Percentiles rank a stretch among this genome's conserved stretches.
phyloP scores from a whole-genome alignment of 768 basidiomycete species.

The Gymnopilus dilepis region DNA sequence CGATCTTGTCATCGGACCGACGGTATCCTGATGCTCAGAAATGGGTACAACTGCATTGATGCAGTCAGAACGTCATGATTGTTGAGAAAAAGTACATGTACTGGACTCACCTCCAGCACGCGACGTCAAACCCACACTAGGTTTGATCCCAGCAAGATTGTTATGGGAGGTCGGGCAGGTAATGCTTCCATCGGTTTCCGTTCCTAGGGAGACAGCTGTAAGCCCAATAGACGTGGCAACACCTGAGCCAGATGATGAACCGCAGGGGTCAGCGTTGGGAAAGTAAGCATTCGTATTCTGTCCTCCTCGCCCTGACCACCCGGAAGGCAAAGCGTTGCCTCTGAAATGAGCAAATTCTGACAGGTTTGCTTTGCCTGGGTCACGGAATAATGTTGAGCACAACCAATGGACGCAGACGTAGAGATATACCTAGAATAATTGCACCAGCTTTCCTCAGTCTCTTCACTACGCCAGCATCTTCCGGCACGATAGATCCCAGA shows the following conservation, averaged over 20 bases:
- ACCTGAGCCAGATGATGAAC: conserved; percentile 65
- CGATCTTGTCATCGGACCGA: conserved; percentile 61
- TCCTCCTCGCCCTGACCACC: conserved; percentile 65
- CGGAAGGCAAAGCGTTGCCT: conserved; percentile 45
- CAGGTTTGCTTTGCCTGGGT: conserved; percentile 57
- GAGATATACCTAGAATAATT: conserved; percentile 45
- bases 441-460: conserved; percentile 48
- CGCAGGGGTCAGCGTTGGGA: conserved; percentile 57
- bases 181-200: conserved; percentile 62
- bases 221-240: conserved; percentile 58
- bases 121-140: conserved; percentile 64
- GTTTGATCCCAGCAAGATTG: conserved; percentile 64
- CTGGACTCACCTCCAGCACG: conserved; percentile 54
- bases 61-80: not conserved
- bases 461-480: conserved; percentile 51
- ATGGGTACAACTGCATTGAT: conserved; percentile 54
- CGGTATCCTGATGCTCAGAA: conserved; percentile 60
- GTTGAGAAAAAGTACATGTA: not conserved
- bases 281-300: conserved; percentile 57
- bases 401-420: not conserved
- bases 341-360: conserved; percentile 60
- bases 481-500: conserved; percentile 47
- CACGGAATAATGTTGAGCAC: not conserved
- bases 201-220: conserved; percentile 50
- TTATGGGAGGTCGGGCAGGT: conserved; percentile 56